Evolutionary conservation across 495 filamentous ascomycete genomes (phyloP).

Genomic region (Talaromyces proteolyticus): DNA sequence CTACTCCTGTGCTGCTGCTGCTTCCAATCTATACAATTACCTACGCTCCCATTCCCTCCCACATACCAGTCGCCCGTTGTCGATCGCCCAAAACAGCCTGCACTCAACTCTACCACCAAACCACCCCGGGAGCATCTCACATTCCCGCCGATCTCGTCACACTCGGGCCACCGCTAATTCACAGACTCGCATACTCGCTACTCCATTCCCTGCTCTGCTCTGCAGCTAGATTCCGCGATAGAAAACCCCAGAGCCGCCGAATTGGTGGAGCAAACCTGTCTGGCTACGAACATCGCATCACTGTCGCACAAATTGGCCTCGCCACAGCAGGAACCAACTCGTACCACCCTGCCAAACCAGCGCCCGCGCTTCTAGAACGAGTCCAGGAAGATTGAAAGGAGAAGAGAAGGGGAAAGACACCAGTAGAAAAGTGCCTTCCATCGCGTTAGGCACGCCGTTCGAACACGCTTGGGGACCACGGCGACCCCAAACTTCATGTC

Average conservation of each 20-base stretch:
- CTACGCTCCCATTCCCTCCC: conserved; percentile 2
- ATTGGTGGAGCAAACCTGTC: conserved; percentile 13
- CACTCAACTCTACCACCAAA: not conserved
- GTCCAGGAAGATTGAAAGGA: not conserved
- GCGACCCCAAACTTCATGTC: conserved; percentile 40
- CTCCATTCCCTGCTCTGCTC: not conserved
- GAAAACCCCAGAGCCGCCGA: no score
- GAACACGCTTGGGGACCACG: conserved; percentile 47
- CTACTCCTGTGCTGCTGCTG: conserved; percentile 1
- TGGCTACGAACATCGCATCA: no score
- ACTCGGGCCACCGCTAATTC: conserved; percentile 7
- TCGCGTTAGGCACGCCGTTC: conserved; percentile 30
- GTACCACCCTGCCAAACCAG: no score
- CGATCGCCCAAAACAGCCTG: not conserved
- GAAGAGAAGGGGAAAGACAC: not conserved
- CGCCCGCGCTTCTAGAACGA: no score
- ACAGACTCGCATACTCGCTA: conserved; percentile 5
- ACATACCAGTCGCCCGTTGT: not conserved
- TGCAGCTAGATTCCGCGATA: no score
- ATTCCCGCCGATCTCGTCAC: conserved; percentile 10
- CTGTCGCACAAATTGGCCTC: no score
- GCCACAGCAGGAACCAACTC: no score
- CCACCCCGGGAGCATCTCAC: conserved; percentile 5
- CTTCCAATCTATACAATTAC: conserved; percentile 7
- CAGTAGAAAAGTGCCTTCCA: not conserved